These are phyloP conservation scores for Coemansia sp. DNA, from an alignment of 192 early-diverging fungal genomes.

Conservation along the genomic window DNA sequence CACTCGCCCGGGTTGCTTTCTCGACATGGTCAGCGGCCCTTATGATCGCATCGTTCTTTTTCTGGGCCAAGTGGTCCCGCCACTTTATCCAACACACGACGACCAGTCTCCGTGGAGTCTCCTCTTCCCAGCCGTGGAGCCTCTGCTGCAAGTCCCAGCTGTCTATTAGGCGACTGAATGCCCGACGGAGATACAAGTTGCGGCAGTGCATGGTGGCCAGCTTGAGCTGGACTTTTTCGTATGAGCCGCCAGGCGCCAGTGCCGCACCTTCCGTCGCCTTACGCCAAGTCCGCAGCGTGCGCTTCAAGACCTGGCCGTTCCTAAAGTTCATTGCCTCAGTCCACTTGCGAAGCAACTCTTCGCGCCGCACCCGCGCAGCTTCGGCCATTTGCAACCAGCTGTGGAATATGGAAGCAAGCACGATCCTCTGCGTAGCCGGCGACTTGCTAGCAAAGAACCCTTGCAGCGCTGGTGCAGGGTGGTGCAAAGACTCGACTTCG, in stretches of 20 bases:
- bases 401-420: conserved; percentile 21
- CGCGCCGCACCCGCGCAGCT: conserved; percentile 14
- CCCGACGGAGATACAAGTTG: neutral
- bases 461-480: conserved; percentile 4
- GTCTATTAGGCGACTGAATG: neutral
- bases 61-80: neutral
- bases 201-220: conserved; percentile 26
- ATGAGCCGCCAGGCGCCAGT: neutral
- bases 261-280: neutral
- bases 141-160: conserved; percentile 2
- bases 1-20: neutral
- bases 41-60: neutral
- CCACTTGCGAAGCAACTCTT: conserved; percentile 37
- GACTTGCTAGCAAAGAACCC: conserved; percentile 28
- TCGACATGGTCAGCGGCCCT: neutral
- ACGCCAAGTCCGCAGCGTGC: conserved; percentile 8
- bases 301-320: neutral
- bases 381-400: conserved; percentile 36
- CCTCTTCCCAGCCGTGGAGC: neutral
- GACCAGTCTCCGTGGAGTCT: neutral
- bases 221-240: conserved; percentile 9
- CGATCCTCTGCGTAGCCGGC: conserved; percentile 30
- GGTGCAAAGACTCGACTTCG: neutral
- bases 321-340: conserved; percentile 16
- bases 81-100: neutral